Evolutionary conservation across 2,329 filamentous ascomycete species (phyloP), one percentile per base, ranked within the genome.

Genomic region (Ceratocystis alfenasii): DNA sequence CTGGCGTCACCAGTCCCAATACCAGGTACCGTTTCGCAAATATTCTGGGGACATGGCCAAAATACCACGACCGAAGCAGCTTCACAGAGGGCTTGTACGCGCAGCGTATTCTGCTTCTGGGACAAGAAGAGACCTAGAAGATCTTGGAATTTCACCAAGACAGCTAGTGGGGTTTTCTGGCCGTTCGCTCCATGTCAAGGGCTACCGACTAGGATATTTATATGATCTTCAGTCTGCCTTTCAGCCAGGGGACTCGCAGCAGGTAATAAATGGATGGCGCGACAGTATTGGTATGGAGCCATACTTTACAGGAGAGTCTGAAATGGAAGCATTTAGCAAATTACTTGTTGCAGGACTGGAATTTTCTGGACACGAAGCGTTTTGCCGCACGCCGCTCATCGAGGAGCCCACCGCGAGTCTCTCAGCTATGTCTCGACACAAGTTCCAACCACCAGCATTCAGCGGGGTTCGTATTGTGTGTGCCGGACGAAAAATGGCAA

Each of bases 151-250:
- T 30, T 44, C 59, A 17, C 45, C 60, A 20, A 65, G 62, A 12
- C 62, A 68, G 17, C 44, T 69, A 3, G 67, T 65, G 1, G 33
- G 46, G 7, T 66, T 69, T 45, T 50, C 61, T 25, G 66, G 65
- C 33, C 64, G 68, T 22, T 62, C 62, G 17, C 66, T 69, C 2
- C 65, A 64, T 17, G 64, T 68, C 10, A 69, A 69, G 25, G 69
- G 69, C n/a, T 69, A 67, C 59, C 65, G 69, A 48, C 66, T 69
- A 12, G 69, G 69, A n/a, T 69, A 67, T 61, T 60, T 69, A 5
- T 69, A 69, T 64, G 69, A 69, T 57, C 62, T 69, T 25, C 68
- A 69, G 33, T 36, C 59, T 10, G 59, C 68, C 12, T 60, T 69
- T 44, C 57, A 68, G 44, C 68, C 69, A 5, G 64, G 59, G 22